Percentiles rank a stretch among this genome's conserved stretches.
phyloP scores from a whole-genome alignment of 192 early-diverging fungal genomes.

The Podila epicladia region DNA sequence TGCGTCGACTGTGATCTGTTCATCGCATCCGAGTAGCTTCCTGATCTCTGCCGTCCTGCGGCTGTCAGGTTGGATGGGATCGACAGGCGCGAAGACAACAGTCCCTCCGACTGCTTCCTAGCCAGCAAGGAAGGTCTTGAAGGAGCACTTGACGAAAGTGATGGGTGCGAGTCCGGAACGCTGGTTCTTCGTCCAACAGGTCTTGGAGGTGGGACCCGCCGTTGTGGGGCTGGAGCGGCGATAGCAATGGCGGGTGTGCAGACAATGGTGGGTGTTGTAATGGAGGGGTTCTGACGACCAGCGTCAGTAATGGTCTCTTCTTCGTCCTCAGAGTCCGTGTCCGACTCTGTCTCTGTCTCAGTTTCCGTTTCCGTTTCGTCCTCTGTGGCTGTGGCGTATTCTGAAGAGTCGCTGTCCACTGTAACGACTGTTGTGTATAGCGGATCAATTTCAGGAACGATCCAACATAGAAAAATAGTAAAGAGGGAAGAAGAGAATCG shows the following conservation, averaged over 20 bases:
- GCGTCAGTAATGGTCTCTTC: background rate
- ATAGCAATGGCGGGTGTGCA: constrained; percentile 22
- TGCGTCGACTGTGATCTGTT: background rate
- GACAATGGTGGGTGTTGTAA: background rate
- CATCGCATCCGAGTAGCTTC: constrained; percentile 26
- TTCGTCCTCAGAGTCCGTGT: constrained; percentile 8
- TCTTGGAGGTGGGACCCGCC: constrained; percentile 20
- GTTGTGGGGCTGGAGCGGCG: constrained; percentile 1
- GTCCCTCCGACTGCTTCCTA: constrained; percentile 30
- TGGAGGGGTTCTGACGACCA: background rate
- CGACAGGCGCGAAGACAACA: constrained; percentile 11
- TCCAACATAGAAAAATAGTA: background rate
- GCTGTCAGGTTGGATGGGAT: background rate
- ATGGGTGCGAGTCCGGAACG: no score
- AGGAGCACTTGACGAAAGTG: constrained; percentile 20
- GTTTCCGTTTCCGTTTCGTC: background rate
- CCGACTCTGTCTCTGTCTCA: background rate
- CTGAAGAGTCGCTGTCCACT: constrained; percentile 17
- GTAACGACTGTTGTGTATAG: background rate
- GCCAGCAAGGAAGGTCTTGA: constrained; percentile 2
- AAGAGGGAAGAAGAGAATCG: background rate
- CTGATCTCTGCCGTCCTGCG: constrained; percentile 25
- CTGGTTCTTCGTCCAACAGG: constrained; percentile 3
- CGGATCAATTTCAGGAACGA: background rate
- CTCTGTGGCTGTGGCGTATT: background rate